Evolutionary conservation across 805 yeast species (phyloP).

Genomic region (Metschnikowia reukaufii): DNA sequence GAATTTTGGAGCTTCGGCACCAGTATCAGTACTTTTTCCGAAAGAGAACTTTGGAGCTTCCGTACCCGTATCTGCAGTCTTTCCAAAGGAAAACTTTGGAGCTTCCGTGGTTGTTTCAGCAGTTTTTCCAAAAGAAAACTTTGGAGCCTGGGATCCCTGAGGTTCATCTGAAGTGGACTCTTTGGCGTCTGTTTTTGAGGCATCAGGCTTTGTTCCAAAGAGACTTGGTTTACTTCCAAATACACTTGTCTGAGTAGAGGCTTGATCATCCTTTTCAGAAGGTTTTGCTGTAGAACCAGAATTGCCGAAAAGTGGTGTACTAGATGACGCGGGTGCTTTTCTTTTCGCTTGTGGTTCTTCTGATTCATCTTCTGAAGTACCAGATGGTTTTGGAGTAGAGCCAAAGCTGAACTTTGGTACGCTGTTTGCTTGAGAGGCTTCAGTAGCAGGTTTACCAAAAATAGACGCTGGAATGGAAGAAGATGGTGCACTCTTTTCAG

Average conservation of each 20-base stretch:
- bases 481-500: neutral
- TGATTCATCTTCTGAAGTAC: neutral
- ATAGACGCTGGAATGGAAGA: neutral
- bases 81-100: constrained; percentile 20
- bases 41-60: constrained; percentile 4
- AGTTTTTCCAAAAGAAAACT: constrained; percentile 19
- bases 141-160: constrained; percentile 9
- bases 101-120: constrained; percentile 1
- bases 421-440: neutral
- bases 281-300: neutral
- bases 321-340: neutral
- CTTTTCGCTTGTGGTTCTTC: constrained; percentile 2
- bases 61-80: constrained; percentile 1
- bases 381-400: neutral
- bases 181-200: neutral
- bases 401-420: constrained; percentile 8
- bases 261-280: neutral
- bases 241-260: neutral
- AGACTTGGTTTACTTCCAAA: constrained; percentile 1
- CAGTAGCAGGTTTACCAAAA: neutral
- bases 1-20: constrained; percentile 14
- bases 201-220: constrained; percentile 3
- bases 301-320: neutral
- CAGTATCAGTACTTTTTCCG: neutral
- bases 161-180: no score